Conservation (phyloP, 768 basidiomycete species). For the Hypholoma fasciculare region DNA sequence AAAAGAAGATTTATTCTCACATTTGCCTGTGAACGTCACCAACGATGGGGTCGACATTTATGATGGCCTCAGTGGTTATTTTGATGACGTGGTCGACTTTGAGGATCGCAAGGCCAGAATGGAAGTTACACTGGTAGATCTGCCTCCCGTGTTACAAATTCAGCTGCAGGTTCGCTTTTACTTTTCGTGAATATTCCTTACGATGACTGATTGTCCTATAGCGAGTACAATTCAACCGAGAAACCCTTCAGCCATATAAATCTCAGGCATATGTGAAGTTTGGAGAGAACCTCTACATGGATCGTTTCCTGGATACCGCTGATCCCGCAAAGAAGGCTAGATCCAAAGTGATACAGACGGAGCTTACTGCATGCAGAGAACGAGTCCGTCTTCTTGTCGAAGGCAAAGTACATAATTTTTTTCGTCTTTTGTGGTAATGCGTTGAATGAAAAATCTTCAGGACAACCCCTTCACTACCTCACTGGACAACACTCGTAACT, state of each 20-base stretch:
- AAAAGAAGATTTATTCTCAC: constrained; percentile 91
- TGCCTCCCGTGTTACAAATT: constrained; percentile 91
- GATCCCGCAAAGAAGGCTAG: constrained; percentile 68
- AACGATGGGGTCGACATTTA: constrained; percentile 91
- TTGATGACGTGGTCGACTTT: constrained; percentile 86
- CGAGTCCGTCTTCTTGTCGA: constrained; percentile 67
- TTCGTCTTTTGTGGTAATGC: not conserved
- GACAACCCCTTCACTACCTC: constrained; percentile 59
- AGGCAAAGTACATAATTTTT: constrained; percentile 56
- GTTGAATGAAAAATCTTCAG: constrained; percentile 34
- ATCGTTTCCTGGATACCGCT: constrained; percentile 84
- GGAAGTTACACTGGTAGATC: constrained; percentile 82
- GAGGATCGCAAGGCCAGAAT: constrained; percentile 85
- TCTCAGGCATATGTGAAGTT: constrained; percentile 95
- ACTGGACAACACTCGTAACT: constrained; percentile 55
- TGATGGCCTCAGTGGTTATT: constrained; percentile 90
- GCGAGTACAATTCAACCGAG: constrained; percentile 94
- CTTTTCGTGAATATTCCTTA: not conserved
- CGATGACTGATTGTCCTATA: constrained; percentile 26
- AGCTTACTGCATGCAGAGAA: constrained; percentile 65
- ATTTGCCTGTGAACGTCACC: constrained; percentile 90
- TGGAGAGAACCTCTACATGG: constrained; percentile 83
- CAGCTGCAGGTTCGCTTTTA: constrained; percentile 78
- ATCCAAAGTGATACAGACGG: constrained; percentile 68
- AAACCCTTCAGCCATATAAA: constrained; percentile 90